Evolutionary conservation across 805 yeast genomes (phyloP).

Genomic region (Saturnispora diversa): DNA sequence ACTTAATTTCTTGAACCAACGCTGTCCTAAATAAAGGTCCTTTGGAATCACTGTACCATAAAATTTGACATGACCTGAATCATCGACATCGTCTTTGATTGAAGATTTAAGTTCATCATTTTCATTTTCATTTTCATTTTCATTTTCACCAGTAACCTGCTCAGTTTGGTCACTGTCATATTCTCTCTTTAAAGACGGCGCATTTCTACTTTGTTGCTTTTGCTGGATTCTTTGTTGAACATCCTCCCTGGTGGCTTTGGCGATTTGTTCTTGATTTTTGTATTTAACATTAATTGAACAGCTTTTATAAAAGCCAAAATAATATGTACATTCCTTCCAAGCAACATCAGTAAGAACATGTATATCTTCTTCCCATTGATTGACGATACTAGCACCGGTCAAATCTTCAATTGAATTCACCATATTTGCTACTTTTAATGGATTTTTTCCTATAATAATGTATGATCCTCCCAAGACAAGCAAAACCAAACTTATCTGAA

Average conservation of each 20-base stretch:
- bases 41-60: constrained; percentile 6
- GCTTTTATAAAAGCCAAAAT: background rate
- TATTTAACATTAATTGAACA: constrained; percentile 7
- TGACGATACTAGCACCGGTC: constrained; percentile 3
- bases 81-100: constrained; percentile 6
- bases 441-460: background rate
- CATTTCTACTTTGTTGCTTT: background rate
- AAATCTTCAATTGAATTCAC: constrained; percentile 6
- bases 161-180: background rate
- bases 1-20: constrained; percentile 6
- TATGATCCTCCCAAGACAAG: constrained; percentile 1
- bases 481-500: constrained; percentile 2
- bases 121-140: background rate
- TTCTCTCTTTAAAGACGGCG: background rate
- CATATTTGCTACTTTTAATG: constrained; percentile 3
- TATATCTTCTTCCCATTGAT: constrained; percentile 8
- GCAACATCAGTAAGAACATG: constrained; percentile 9
- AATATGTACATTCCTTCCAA: constrained; percentile 4
- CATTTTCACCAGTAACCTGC: background rate
- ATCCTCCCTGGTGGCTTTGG: background rate
- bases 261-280: background rate
- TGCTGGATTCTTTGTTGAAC: background rate
- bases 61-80: constrained; percentile 4
- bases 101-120: background rate
- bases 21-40: constrained; percentile 3